These are phyloP conservation scores for Collybiopsis confluens DNA, from an alignment of 768 basidiomycete genomes.

Conservation along the genomic window DNA sequence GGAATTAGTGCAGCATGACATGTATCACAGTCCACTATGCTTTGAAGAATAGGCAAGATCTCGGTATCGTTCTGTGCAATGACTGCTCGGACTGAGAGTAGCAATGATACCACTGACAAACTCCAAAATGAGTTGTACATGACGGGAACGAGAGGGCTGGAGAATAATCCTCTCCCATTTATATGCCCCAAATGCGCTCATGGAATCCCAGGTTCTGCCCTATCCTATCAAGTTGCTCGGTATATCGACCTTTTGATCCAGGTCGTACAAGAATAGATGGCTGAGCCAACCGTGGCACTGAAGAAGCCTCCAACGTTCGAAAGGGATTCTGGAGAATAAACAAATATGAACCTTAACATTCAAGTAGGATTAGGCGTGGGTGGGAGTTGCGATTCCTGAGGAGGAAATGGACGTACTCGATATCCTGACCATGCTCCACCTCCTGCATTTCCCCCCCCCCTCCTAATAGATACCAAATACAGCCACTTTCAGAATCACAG, in stretches of 20 bases:
- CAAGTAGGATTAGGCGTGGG: too few relatives aligned
- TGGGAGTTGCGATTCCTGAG: too few relatives aligned
- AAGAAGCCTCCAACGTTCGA: too few relatives aligned
- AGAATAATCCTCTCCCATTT: not conserved
- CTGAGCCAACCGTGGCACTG: too few relatives aligned
- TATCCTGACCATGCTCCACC: too few relatives aligned
- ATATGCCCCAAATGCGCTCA: not conserved
- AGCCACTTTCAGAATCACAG: too few relatives aligned
- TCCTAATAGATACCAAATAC: too few relatives aligned
- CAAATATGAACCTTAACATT: too few relatives aligned
- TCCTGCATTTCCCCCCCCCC: too few relatives aligned
- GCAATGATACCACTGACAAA: not conserved
- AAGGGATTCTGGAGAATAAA: too few relatives aligned
- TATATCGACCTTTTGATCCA: too few relatives aligned
- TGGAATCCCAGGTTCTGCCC: not conserved
- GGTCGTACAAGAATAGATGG: not conserved
- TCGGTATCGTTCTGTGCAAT: not conserved
- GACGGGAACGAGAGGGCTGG: not conserved
- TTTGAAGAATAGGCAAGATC: constrained; percentile 20
- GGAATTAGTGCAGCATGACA: constrained; percentile 27
- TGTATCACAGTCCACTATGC: constrained; percentile 21
- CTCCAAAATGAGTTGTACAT: not conserved
- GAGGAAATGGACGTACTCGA: too few relatives aligned
- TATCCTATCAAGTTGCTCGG: not conserved
- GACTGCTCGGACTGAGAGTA: not conserved